Percentiles rank a stretch among this genome's conserved stretches.
phyloP scores from a whole-genome alignment of 2,329 filamentous ascomycete genomes.

The Blumeriella jaapii region DNA sequence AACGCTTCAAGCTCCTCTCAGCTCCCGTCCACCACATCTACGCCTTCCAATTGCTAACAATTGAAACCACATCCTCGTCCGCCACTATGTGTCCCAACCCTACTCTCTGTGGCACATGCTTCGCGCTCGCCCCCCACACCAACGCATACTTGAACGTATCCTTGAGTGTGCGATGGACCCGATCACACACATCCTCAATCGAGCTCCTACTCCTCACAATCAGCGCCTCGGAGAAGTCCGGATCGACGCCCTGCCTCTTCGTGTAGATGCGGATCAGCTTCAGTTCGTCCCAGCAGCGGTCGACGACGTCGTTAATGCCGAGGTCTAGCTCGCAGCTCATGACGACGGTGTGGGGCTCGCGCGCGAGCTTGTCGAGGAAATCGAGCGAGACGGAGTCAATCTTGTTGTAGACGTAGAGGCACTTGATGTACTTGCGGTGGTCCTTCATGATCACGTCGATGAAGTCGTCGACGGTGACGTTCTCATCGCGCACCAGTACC shows the following conservation, averaged over 20 bases:
- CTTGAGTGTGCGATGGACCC: constrained; percentile 86
- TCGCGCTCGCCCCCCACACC: constrained; percentile 93
- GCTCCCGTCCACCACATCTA: constrained; percentile 26
- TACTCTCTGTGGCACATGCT: constrained; percentile 88
- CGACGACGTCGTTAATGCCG: constrained; percentile 85
- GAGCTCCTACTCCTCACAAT: constrained; percentile 83
- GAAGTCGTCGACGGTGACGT: constrained; percentile 92
- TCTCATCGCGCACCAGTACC: constrained; percentile 87
- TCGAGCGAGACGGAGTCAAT: constrained; percentile 91
- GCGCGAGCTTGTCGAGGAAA: constrained; percentile 82
- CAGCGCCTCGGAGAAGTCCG: constrained; percentile 79
- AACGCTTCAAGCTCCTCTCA: constrained; percentile 1
- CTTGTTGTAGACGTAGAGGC: constrained; percentile 99
- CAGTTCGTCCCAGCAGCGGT: constrained; percentile 89
- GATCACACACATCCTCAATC: constrained; percentile 95
- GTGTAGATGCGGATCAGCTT: constrained; percentile 88
- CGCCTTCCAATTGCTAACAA: constrained; percentile 53
- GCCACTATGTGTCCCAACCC: constrained; percentile 71
- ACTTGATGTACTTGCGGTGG: constrained; percentile 90
- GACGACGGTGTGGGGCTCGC: constrained; percentile 87
- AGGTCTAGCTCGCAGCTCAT: constrained; percentile 97
- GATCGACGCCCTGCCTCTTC: constrained; percentile 86
- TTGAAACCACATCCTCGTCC: constrained; percentile 58
- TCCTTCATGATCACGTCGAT: constrained; percentile 99
- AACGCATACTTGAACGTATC: constrained; percentile 98